Base-by-base conservation (phyloP, 441 rosid genomes). In the Brassica hybrid region DNA sequence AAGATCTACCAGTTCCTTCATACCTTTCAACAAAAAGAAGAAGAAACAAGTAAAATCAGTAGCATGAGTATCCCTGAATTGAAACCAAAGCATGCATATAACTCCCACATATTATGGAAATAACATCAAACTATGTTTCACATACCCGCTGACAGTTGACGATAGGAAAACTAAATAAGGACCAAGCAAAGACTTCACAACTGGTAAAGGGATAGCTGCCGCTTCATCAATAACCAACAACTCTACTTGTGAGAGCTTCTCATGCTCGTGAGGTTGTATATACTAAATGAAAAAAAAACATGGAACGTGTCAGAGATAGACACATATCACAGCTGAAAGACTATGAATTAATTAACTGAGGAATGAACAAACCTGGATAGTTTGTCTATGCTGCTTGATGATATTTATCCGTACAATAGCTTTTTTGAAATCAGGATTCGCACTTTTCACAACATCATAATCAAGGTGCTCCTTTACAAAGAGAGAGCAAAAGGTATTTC, bases 1-100 rank as follows among this genome's bases (percentile, higher is more conserved):
- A 87, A 73, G 99, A 96, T 75, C 99, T 91, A n/a, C 98, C 99
- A 64, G 98, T 96, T 65, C 98, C 99, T 86, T 96, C 98, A 72
- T 96, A 96, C 73, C 99, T 96, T 86, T 77, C 73, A 69, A 36
- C 25, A 19, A 48, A 12, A 69, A 41, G 30, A 48, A 61, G 21
- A 36, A 9, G 60, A 52, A 56, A 75, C 52, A 18, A 34, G 50
- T 65, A 61, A 54, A 65, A 41, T 70, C 63, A 69, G 50, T 57
- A 54, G 23, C 56, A 48, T 65, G 38, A 57, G 21, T 34, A 14
- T 17, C 54, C 64, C 54, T 7, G 8, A 58, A 54, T 38, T 7
- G 54, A 68, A 56, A 64, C 32, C 43, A 23, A 16, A 65, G 34
- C 16, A 74, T 64, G 58, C 3, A 69, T 69, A 74, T 63, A 14